phyloP scores from a whole-genome alignment of 192 early-diverging fungal genomes.

The Entomortierella lignicola region DNA sequence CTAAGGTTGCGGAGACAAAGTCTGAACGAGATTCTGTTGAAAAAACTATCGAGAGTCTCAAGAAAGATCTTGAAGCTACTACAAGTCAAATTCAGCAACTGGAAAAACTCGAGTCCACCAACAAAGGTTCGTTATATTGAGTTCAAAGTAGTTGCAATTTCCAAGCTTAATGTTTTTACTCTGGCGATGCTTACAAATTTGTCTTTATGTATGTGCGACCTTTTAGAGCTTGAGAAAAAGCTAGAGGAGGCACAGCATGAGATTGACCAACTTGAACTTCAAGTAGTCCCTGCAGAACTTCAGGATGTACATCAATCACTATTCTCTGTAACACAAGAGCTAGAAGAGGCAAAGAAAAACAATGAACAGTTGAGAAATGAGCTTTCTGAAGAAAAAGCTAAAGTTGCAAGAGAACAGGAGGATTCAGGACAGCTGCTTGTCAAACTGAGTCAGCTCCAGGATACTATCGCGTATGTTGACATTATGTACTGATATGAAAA shows the following conservation, averaged over 20 bases:
- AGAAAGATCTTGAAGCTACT: slow-evolving; percentile 6
- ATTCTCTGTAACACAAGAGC: slow-evolving; percentile 46
- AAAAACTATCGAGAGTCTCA: slow-evolving; percentile 9
- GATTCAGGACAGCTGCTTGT: slow-evolving; percentile 39
- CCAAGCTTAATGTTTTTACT: too few relatives aligned
- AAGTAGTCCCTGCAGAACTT: slow-evolving; percentile 33
- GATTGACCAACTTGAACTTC: slow-evolving; percentile 44
- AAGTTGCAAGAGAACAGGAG: slow-evolving; percentile 39
- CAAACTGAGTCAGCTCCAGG: slow-evolving; percentile 50
- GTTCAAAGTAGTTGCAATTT: too few relatives aligned
- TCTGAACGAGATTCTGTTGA: slow-evolving; percentile 10
- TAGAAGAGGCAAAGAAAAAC: slow-evolving; percentile 24
- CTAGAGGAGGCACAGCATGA: slow-evolving; percentile 33
- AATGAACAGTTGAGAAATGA: slow-evolving; percentile 12
- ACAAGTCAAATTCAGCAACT: slow-evolving; percentile 2
- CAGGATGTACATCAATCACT: slow-evolving; percentile 43
- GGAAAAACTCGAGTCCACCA: slow-evolving; percentile 8
- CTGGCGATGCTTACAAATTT: background rate
- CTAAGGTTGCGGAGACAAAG: slow-evolving; percentile 12
- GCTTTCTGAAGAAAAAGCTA: slow-evolving; percentile 26
- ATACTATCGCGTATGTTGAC: slow-evolving; percentile 38
- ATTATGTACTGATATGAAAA: background rate
- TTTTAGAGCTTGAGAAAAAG: slow-evolving; percentile 31
- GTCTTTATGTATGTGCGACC: too few relatives aligned
- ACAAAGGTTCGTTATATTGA: slow-evolving; percentile 11